These are phyloP conservation scores for Mycosphaerella sp. DNA, from an alignment of 2,329 filamentous ascomycete species.

Conservation along the genomic window DNA sequence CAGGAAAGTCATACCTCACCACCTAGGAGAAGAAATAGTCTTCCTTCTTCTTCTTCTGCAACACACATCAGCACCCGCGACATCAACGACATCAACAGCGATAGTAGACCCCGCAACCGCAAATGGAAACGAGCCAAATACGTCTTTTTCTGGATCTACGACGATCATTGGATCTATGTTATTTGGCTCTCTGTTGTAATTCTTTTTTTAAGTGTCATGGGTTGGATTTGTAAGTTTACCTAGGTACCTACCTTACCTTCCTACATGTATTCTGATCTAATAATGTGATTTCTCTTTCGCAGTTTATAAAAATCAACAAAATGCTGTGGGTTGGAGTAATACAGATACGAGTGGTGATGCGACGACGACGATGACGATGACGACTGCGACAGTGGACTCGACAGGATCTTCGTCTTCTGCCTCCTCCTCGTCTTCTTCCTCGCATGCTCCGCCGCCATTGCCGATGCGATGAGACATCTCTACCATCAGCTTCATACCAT, in stretches of 20 bases:
- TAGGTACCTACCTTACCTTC: too few relatives aligned
- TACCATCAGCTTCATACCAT: too few relatives aligned
- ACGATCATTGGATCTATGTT: constrained; percentile 6
- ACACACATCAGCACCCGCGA: background rate
- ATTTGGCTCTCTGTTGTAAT: constrained; percentile 5
- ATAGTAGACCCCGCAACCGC: background rate
- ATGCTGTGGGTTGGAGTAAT: background rate
- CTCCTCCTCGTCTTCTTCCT: too few relatives aligned
- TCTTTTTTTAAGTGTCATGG: constrained; percentile 7
- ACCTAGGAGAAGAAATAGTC: too few relatives aligned
- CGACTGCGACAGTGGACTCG: too few relatives aligned
- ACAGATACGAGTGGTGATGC: background rate
- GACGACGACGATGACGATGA: too few relatives aligned
- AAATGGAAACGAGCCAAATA: background rate
- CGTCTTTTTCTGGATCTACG: constrained; percentile 6
- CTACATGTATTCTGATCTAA: background rate
- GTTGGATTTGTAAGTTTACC: constrained; percentile 6
- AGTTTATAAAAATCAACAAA: constrained; percentile 6
- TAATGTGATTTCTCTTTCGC: background rate
- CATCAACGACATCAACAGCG: background rate
- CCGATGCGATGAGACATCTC: too few relatives aligned
- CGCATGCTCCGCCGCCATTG: too few relatives aligned
- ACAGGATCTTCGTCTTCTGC: too few relatives aligned
- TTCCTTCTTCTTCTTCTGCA: background rate
- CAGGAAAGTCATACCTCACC: too few relatives aligned